phyloP scores from a whole-genome alignment of 306 rosid genomes.

The Prinsepia uniflora region DNA sequence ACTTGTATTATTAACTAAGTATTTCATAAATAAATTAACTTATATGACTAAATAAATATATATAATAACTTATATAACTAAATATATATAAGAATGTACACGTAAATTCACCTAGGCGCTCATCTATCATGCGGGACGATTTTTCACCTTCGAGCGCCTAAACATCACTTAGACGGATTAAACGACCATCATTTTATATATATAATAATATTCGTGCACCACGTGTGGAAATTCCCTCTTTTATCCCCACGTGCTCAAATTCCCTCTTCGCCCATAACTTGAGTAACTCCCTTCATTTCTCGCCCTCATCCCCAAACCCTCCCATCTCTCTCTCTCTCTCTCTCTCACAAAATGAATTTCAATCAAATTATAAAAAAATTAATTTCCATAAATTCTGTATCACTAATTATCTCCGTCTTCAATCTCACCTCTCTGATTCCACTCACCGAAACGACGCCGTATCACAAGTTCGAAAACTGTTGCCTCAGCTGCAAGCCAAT shows the following conservation, averaged over 20 bases:
- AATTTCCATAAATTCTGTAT: background rate
- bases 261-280: background rate
- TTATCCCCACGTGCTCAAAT: constrained; percentile 23
- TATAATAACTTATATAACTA: no score
- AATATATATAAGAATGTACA: no score
- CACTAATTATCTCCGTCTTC: background rate
- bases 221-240: constrained; percentile 29
- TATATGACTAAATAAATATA: no score
- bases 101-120: no score
- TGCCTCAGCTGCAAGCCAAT: constrained; percentile 17
- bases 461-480: constrained; percentile 20
- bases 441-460: constrained; percentile 16
- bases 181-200: no score
- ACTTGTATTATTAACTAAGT: no score
- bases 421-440: background rate
- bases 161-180: no score
- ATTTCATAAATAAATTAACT: no score
- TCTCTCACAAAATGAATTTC: constrained; percentile 31
- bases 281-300: background rate
- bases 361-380: background rate
- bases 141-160: no score
- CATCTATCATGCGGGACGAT: no score
- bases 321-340: background rate
- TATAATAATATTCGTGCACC: constrained; percentile 15
- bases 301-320: background rate